Evolutionary conservation across 2,329 filamentous ascomycete genomes (phyloP), one percentile per base, ranked within the genome.

Genomic region (Bipolaris bicolor): DNA sequence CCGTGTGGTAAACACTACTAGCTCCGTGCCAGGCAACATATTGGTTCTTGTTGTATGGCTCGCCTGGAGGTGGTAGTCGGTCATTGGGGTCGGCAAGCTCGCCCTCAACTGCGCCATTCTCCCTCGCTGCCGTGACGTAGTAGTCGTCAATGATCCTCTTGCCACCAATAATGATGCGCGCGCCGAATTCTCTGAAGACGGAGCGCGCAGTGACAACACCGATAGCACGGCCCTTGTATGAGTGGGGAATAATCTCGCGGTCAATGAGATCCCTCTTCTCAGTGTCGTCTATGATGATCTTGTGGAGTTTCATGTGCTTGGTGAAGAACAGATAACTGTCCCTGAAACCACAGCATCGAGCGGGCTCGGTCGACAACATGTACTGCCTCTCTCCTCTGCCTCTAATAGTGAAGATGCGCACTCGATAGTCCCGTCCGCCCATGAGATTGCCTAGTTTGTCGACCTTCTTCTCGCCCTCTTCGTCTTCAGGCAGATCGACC

Each of bases 291-390:
- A 98, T 91, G 69, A 99, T 97, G 71, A 99, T 97, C 81, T 99
- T 99, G 85, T 92, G 95, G 13, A 99, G 88, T 70, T 92, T 89
- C 74, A 91, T 90, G 78, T 99, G 95, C 79, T 98, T 99, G 63
- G 95, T 96, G 82, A 99, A 99, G 83, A 99, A 97, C 24, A 99
- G 86, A 73, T 99, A 99, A 63, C 93, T 97, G 82, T 99, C 95
- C 66, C 95, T 86, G 83, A 99, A 99, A 15, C 95, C 95, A 53
- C 97, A 93, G 71, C 95, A 98, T 64, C 95, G 90, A 22, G 95
- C 95, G 5, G 95, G 96, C 74, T 99, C 95, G 4, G 95, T 99
- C 3, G 95, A 98, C 78, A 99, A 80, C 95, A 99, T 99, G 85
- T 99, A 99, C 10, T 96, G 86, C 54, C 93, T 83, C 48, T 94